Conservation (phyloP, 805 yeast species). For the Barnettozyma populi region DNA sequence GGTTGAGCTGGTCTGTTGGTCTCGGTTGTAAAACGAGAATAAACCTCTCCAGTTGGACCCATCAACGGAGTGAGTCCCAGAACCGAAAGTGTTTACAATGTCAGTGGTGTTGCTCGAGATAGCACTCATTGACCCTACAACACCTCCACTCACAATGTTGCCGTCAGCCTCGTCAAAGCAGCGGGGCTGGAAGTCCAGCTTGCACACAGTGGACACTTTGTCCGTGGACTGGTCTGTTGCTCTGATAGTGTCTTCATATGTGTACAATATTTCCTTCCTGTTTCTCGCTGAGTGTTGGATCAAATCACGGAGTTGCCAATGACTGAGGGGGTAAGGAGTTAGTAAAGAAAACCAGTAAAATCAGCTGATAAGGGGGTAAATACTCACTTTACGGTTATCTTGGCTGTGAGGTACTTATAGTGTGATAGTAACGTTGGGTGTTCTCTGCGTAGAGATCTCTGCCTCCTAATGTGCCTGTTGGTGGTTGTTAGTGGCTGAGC, state of each 20-base stretch:
- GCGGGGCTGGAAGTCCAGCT: conserved; percentile 61
- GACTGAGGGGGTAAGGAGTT: conserved; percentile 21
- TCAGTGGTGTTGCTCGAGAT: conserved; percentile 4
- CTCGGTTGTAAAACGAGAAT: conserved; percentile 50
- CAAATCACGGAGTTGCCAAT: conserved; percentile 83
- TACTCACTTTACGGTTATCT: conserved; percentile 33
- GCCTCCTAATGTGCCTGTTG: conserved; percentile 4
- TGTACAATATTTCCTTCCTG: conserved; percentile 48
- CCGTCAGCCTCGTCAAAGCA: conserved; percentile 60
- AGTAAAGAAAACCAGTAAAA: neutral
- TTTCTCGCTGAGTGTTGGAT: conserved; percentile 43
- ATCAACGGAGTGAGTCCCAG: conserved; percentile 19
- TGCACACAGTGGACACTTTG: conserved; percentile 32
- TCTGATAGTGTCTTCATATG: conserved; percentile 49
- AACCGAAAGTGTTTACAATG: conserved; percentile 10
- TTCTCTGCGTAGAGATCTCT: conserved; percentile 11
- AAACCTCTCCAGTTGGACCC: conserved; percentile 51
- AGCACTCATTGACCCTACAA: conserved; percentile 34
- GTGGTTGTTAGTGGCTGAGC: neutral
- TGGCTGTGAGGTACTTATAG: conserved; percentile 25
- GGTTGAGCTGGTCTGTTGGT: conserved; percentile 41
- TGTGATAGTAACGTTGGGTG: conserved; percentile 13
- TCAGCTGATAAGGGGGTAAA: conserved; percentile 12
- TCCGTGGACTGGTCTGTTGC: conserved; percentile 36
- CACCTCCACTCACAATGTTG: conserved; percentile 47